Base-by-base conservation (phyloP, 164 flowering plant genomes). In the Tinospora cordifolia region DNA sequence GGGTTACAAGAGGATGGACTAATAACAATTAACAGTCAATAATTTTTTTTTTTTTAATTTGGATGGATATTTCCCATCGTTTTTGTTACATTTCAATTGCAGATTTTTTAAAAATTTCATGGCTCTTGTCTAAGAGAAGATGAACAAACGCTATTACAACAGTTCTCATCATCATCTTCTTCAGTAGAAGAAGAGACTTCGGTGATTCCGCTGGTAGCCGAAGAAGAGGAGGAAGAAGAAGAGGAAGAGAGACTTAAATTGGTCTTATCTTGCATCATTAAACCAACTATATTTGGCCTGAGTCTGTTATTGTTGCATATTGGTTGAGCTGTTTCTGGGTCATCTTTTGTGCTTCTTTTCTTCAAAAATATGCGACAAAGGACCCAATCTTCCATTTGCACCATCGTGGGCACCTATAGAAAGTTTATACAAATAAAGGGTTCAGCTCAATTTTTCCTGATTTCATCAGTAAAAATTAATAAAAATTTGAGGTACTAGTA, bases 331-430 rank as follows among this genome's bases (percentile, higher is more conserved):
- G 67, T 64, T 8, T 63, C 75, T 0, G 67, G 69, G 7, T 65
- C 79, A 41, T 58, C 72, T 59, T 69, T 67, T 0, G 51, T n/a
- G 36, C 72, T 80, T 67, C 81, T 74, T 69, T 75, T 80, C 84
- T 79, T 87, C 72, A 74, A 41, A 73, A 82, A 87, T 60, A 88
- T 74, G 30, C 82, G 81, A 63, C 91, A 89, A 19, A 89, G 51
- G 39, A 84, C 84, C 93, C 93, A 89, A 34, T 84, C 80, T 62
- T 82, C 88, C 78, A 79, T 70, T 71, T 76, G 76, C 47, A 14
- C 65, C 6, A 24, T 19, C 6, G 21, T 19, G 1, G 69, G n/a
- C 68, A 64, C 74, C 88, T 79, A 75, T 74, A 70, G 39, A 51
- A 65, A 63, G 11, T 36, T 34, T 67, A 39, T 22, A 17, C 4